Base-by-base conservation (phyloP, 169 alveolate species). In the Plasmodium knowlesi region DNA sequence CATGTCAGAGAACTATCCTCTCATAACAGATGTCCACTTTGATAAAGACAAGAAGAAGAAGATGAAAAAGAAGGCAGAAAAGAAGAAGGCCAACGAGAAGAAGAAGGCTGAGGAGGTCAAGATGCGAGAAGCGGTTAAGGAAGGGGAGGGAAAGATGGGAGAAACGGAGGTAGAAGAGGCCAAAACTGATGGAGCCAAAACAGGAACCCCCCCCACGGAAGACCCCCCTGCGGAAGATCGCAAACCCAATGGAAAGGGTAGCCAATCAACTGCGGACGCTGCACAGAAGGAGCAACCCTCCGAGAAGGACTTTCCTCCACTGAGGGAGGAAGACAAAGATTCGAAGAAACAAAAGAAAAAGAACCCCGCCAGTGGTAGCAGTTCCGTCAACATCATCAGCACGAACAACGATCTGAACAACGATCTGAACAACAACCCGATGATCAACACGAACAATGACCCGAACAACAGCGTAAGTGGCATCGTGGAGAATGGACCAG, bases 31-130 rank as follows among this genome's bases (percentile, higher is more conserved):
- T 9, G 93, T 50, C 6, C 41, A 39, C 41, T 74, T 32, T 3
- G 93, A 86, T 19, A 86, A 86, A 14, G 85, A 86, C 10, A 86
- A 74, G 70, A 86, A 74, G 41, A 86, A 86, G 80, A 86, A 76
- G 32, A 57, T 37, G 32, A 86, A 86, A 53, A 86, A 86, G 43
- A 86, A 74, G 70, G 71, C 50, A 8, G 85, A 86, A 22, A 74
- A 86, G 71, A 86, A 86, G 10, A 76, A 30, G 61, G 72, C 46
- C 9, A 61, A 82, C 19, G 72, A 74, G 82, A 39, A 30, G 41
- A 32, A 74, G 22, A 76, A 74, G 43, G 72, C 25, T 12, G 50
- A 8, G 3, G 93, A 86, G 67, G 71, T 50, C 8, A n/a, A 32
- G 19, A 19, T 37, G 43, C 12, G 12, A 25, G 43, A 46, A 5